These are phyloP conservation scores for Kitagawia praeruptora DNA, from an alignment of 129 eudicot genomes.

Conservation along the genomic window DNA sequence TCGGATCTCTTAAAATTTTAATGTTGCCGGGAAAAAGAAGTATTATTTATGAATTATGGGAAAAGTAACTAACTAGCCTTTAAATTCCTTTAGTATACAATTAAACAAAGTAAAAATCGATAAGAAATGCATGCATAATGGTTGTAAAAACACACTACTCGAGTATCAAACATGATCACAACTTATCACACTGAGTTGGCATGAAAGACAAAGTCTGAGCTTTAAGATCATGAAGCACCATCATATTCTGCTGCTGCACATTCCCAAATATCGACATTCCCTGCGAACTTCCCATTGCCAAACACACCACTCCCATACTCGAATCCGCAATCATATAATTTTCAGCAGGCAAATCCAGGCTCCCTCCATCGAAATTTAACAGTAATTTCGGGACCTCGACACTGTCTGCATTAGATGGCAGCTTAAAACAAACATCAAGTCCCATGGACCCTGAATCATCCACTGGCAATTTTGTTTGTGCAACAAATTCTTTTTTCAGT, in stretches of 20 bases:
- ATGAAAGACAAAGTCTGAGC: conserved; percentile 55
- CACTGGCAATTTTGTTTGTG: conserved; percentile 45
- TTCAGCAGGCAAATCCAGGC: conserved; percentile 57
- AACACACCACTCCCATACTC: conserved; percentile 46
- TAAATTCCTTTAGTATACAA: background rate
- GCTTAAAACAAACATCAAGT: conserved; percentile 58
- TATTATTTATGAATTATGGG: too few species aligned
- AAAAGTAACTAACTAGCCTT: background rate
- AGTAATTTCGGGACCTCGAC: conserved; percentile 58
- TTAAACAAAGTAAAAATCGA: background rate
- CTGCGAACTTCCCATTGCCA: conserved; percentile 69
- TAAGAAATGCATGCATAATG: background rate
- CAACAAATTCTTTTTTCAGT: conserved; percentile 40
- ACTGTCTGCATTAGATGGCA: conserved; percentile 25
- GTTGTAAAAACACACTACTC: background rate
- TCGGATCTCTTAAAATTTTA: too few species aligned
- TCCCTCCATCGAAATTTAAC: conserved; percentile 54
- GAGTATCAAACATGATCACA: conserved; percentile 14
- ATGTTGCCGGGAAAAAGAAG: too few species aligned
- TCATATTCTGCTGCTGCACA: conserved; percentile 63
- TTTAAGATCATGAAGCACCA: conserved; percentile 66
- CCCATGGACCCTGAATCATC: conserved; percentile 49
- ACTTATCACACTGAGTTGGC: conserved; percentile 50
- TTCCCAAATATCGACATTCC: conserved; percentile 87
- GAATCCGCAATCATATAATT: conserved; percentile 62